Evolutionary conservation across 2,329 filamentous ascomycete species (phyloP).

Genomic region (Hypoxylon sp.): DNA sequence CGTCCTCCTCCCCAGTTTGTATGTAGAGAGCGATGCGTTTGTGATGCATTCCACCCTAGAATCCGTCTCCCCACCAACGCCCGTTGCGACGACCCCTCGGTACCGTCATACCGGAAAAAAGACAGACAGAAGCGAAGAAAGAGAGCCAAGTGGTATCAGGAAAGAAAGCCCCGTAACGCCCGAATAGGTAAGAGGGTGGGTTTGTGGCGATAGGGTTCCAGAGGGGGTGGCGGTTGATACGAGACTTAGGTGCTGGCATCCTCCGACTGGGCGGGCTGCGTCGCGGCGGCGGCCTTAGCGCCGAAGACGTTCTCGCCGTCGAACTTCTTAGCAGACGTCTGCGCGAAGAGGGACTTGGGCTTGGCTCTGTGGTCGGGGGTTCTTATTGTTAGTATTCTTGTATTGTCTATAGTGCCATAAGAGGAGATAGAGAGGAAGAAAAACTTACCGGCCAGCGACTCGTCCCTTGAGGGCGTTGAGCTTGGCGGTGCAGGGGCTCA

Average conservation of each 20-base stretch:
- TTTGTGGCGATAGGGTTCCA: no score
- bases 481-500: constrained; percentile 86
- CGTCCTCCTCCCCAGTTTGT: neutral
- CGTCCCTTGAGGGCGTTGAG: constrained; percentile 81
- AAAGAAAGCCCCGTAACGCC: constrained; percentile 6
- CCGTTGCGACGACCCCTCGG: constrained; percentile 18
- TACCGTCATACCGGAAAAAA: constrained; percentile 9
- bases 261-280: neutral
- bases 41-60: constrained; percentile 10
- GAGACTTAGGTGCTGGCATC: constrained; percentile 6
- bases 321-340: constrained; percentile 70
- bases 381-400: constrained; percentile 31
- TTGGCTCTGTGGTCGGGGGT: constrained; percentile 58
- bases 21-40: constrained; percentile 21
- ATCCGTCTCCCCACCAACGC: constrained; percentile 34
- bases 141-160: neutral
- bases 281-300: constrained; percentile 38
- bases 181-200: constrained; percentile 12
- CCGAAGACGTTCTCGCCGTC: constrained; percentile 54
- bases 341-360: constrained; percentile 73
- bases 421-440: neutral
- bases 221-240: neutral
- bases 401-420: neutral
- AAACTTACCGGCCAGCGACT: constrained; percentile 76
- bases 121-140: constrained; percentile 2